A percentile compares a stretch with the other conserved stretches of the same genome.
These are phyloP conservation scores for Skeletonema potamos DNA, from an alignment of 108 stramenopile genomes.

Conservation along the genomic window DNA sequence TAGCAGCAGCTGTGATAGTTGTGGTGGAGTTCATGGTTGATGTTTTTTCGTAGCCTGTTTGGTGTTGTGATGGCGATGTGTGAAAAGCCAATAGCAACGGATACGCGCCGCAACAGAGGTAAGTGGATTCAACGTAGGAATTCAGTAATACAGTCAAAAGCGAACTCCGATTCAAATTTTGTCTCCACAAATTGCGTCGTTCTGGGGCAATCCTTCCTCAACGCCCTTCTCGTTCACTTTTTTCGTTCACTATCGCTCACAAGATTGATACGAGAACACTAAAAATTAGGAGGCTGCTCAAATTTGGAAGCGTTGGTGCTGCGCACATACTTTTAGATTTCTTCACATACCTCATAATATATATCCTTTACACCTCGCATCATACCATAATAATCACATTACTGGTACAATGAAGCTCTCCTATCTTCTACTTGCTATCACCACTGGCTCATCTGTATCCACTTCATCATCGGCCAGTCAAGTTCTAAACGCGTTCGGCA, in stretches of 20 bases:
- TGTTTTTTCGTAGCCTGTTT: background rate
- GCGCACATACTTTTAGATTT: too few species aligned
- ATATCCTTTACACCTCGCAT: background rate
- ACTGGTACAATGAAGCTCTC: constrained; percentile 36
- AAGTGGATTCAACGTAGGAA: too few species aligned
- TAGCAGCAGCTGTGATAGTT: too few species aligned
- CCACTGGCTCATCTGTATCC: constrained; percentile 11
- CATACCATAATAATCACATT: too few species aligned
- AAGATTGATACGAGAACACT: background rate
- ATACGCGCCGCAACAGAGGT: too few species aligned
- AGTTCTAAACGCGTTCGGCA: constrained; percentile 38
- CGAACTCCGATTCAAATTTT: background rate
- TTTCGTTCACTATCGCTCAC: background rate
- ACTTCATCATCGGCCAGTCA: constrained; percentile 7
- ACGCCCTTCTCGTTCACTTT: background rate
- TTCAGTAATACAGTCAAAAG: background rate
- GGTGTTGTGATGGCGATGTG: background rate
- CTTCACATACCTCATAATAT: too few species aligned
- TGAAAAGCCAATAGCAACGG: too few species aligned
- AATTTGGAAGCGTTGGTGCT: constrained; percentile 1
- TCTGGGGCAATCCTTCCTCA: too few species aligned
- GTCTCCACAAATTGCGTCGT: too few species aligned
- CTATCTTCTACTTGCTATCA: constrained; percentile 1
- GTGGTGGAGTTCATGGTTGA: background rate
- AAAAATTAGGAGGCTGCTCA: background rate